Conservation (phyloP, 306 rosid genomes). For the Chamaecrista fasciculata region DNA sequence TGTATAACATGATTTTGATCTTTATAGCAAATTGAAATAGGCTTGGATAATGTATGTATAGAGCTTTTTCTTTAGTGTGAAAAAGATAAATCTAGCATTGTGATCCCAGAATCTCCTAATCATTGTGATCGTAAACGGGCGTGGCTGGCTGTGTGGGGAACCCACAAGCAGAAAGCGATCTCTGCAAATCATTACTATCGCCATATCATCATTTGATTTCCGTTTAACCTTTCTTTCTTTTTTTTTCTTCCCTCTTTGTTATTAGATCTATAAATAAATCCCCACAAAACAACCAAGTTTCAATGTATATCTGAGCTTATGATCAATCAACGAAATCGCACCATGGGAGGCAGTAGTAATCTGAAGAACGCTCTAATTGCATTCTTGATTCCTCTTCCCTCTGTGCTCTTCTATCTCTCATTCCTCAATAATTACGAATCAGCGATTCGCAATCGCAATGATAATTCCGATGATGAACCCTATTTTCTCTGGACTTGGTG, state of each 20-base stretch:
- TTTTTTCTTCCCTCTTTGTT: neutral
- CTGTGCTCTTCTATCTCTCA: conserved; percentile 61
- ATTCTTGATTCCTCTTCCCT: conserved; percentile 68
- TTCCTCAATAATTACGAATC: conserved; percentile 42
- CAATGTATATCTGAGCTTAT: neutral
- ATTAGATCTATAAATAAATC: conserved; percentile 34
- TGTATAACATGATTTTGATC: too few species aligned
- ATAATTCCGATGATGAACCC: neutral
- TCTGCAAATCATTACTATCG: neutral
- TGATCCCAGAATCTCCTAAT: conserved; percentile 23
- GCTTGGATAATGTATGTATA: neutral
- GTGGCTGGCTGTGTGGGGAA: conserved; percentile 29
- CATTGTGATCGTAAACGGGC: conserved; percentile 16
- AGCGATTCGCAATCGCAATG: neutral
- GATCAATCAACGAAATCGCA: too few species aligned
- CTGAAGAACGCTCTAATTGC: conserved; percentile 62
- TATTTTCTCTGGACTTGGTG: conserved; percentile 65
- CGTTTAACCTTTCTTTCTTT: neutral
- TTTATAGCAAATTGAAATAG: too few species aligned
- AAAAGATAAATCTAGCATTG: neutral
- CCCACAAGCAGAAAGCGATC: conserved; percentile 28
- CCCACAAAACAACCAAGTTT: neutral
- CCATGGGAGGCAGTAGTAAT: conserved; percentile 42
- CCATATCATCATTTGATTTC: neutral
- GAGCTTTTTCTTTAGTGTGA: neutral